Conservation (phyloP, 177 flowering plant genomes). For the Vitis hybrid region DNA sequence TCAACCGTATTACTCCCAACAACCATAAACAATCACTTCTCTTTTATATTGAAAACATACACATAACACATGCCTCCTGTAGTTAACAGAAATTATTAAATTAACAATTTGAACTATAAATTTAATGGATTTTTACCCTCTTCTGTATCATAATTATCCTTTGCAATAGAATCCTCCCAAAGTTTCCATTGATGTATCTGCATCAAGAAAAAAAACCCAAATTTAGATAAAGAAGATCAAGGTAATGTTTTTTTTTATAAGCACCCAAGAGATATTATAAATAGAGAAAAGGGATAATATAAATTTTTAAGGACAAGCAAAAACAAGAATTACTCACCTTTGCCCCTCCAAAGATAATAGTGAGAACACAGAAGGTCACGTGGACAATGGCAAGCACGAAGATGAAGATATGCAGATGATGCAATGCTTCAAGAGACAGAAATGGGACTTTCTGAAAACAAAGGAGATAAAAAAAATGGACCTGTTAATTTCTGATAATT, state of each 20-base stretch:
- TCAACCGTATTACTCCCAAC: neutral
- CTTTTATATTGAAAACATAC: neutral
- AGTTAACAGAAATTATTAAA: neutral
- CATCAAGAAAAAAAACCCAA: constrained; percentile 1
- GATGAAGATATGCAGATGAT: constrained; percentile 92
- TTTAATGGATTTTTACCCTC: constrained; percentile 26
- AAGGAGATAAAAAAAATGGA: constrained; percentile 1
- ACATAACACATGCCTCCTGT: neutral
- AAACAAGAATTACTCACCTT: constrained; percentile 42
- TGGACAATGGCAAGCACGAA: constrained; percentile 86
- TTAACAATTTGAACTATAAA: neutral
- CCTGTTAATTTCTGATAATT: neutral
- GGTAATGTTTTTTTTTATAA: too few species aligned
- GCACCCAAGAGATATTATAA: neutral
- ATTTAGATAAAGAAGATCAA: neutral
- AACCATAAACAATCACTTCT: neutral
- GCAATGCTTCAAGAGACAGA: constrained; percentile 72
- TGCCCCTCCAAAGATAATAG: constrained; percentile 68
- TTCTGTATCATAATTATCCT: constrained; percentile 32
- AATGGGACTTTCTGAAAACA: constrained; percentile 77
- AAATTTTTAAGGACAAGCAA: neutral
- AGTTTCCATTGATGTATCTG: constrained; percentile 81
- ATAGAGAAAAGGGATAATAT: neutral
- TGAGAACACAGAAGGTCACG: constrained; percentile 68
- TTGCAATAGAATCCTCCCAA: constrained; percentile 70